Evolutionary conservation across 768 basidiomycete genomes (phyloP).

Genomic region (Hypholoma sublateritium): DNA sequence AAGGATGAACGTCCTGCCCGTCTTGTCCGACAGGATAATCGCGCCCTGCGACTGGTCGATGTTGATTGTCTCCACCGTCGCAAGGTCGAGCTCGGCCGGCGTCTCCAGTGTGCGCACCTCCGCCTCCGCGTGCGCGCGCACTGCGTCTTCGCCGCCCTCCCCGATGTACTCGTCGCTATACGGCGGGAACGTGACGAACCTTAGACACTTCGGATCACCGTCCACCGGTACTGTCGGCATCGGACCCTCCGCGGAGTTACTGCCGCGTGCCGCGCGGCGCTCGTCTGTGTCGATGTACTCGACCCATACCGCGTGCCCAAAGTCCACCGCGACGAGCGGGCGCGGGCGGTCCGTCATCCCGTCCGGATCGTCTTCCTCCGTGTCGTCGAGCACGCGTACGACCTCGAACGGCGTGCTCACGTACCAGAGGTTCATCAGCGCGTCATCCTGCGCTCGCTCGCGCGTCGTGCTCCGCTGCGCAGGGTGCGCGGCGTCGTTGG

Average conservation of each 20-base stretch:
- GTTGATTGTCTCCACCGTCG: slow-evolving; percentile 71
- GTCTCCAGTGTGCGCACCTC: slow-evolving; percentile 61
- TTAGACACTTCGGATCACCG: slow-evolving; percentile 47
- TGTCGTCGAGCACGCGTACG: slow-evolving; percentile 58
- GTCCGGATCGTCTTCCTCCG: slow-evolving; percentile 40
- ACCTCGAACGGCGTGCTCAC: slow-evolving; percentile 72
- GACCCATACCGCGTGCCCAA: slow-evolving; percentile 86
- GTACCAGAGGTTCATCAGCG: slow-evolving; percentile 70
- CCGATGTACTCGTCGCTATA: slow-evolving; percentile 36
- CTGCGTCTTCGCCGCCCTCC: slow-evolving; percentile 15
- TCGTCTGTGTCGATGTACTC: slow-evolving; percentile 41
- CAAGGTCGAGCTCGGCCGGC: slow-evolving; percentile 64
- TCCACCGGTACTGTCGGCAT: slow-evolving; percentile 22
- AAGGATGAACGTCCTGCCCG: slow-evolving; percentile 72
- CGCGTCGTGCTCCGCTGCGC: not conserved
- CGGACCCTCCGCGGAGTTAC: slow-evolving; percentile 21
- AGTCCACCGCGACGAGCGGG: slow-evolving; percentile 80
- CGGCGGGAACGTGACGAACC: slow-evolving; percentile 73
- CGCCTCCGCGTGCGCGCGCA: slow-evolving; percentile 27
- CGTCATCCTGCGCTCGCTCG: slow-evolving; percentile 39
- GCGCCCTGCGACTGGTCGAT: slow-evolving; percentile 78
- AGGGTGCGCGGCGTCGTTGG: not conserved
- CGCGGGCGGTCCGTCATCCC: slow-evolving; percentile 47
- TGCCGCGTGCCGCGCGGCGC: slow-evolving; percentile 3
- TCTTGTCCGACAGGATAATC: slow-evolving; percentile 65